Percentiles rank a stretch among this genome's conserved stretches.
Conservation (phyloP, 306 rosid genomes). For the Erythrophleum fordii region DNA sequence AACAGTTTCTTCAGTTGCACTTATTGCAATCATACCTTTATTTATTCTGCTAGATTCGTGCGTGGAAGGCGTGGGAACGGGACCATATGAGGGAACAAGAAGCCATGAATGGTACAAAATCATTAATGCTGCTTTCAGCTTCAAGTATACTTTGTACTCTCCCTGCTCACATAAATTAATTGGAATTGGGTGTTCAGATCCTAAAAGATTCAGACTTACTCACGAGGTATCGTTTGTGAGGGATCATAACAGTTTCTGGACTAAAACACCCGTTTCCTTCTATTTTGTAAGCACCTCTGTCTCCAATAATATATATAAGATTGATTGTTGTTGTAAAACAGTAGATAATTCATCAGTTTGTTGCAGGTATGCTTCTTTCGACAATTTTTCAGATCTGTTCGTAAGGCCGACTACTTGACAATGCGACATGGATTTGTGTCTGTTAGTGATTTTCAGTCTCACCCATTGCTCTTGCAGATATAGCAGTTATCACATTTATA, state of each 20-base stretch:
- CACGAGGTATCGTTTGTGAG: constrained; percentile 69
- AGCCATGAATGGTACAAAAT: constrained; percentile 53
- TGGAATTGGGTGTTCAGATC: constrained; percentile 49
- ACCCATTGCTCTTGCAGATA: background rate
- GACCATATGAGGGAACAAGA: constrained; percentile 43
- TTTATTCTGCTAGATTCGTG: constrained; percentile 54
- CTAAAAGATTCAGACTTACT: constrained; percentile 69
- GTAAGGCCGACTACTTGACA: constrained; percentile 86
- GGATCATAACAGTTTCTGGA: constrained; percentile 63
- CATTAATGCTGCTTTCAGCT: background rate
- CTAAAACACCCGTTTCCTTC: constrained; percentile 61
- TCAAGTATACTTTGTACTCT: background rate
- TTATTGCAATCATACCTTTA: background rate
- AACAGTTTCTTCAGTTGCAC: background rate
- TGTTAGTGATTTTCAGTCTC: constrained; percentile 54
- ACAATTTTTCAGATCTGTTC: constrained; percentile 94
- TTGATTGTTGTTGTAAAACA: background rate
- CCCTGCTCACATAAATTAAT: background rate
- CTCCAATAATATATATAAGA: background rate
- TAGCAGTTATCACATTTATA: background rate
- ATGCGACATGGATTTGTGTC: constrained; percentile 90
- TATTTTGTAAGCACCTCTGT: constrained; percentile 51
- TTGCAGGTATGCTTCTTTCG: constrained; percentile 83
- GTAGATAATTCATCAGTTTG: background rate
- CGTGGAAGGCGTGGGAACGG: constrained; percentile 72